phyloP scores from a whole-genome alignment of 805 yeast genomes.

The Nakazawaea ambrosiae region DNA sequence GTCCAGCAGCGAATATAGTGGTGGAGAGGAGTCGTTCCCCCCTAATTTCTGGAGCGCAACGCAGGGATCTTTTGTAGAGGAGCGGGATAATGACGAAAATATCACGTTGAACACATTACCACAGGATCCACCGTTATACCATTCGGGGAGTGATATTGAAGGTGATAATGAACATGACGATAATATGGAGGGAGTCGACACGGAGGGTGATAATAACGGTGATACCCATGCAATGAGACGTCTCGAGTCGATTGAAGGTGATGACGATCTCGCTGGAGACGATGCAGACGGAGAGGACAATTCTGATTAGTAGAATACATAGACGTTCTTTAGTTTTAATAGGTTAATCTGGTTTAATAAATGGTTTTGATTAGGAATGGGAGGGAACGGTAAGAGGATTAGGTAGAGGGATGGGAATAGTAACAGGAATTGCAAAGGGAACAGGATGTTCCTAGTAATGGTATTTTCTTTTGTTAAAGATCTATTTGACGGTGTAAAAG shows the following conservation, averaged over 20 bases:
- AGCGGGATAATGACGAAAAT: constrained; percentile 30
- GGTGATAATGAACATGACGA: neutral
- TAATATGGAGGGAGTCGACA: too few relatives aligned
- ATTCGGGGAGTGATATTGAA: constrained; percentile 10
- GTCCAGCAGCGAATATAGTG: constrained; percentile 41
- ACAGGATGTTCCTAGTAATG: too few relatives aligned
- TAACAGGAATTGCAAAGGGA: too few relatives aligned
- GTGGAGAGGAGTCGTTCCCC: constrained; percentile 52
- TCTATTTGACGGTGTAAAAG: too few relatives aligned
- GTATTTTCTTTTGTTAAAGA: too few relatives aligned
- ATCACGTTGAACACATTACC: constrained; percentile 35
- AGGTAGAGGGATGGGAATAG: too few relatives aligned
- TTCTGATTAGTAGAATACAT: neutral
- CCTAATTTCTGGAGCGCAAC: constrained; percentile 45
- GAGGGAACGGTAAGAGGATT: too few relatives aligned
- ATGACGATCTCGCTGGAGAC: neutral
- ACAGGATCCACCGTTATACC: constrained; percentile 31
- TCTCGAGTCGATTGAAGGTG: neutral
- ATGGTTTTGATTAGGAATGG: too few relatives aligned
- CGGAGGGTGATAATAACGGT: too few relatives aligned
- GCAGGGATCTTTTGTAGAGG: constrained; percentile 26
- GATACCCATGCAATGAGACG: too few relatives aligned
- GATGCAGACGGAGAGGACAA: constrained; percentile 9
- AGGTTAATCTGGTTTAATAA: too few relatives aligned
- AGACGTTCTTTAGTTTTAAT: too few relatives aligned